Evolutionary conservation across 345 rosid species (phyloP).

Genomic region (Populus simonii): DNA sequence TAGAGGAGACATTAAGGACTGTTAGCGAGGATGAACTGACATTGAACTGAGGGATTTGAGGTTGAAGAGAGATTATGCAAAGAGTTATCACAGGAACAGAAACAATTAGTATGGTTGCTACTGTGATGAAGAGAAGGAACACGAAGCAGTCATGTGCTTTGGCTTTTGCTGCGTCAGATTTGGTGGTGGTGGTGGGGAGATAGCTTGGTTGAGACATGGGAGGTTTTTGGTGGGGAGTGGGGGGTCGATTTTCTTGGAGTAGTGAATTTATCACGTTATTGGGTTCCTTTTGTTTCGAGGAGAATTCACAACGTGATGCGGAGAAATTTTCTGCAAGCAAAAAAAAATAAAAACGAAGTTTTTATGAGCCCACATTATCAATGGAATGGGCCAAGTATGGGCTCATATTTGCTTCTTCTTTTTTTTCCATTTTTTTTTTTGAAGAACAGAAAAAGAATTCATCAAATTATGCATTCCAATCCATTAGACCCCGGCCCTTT

Average conservation of each 20-base stretch:
- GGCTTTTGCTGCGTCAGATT: neutral
- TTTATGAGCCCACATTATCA: no score
- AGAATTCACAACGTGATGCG: no score
- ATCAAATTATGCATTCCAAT: no score
- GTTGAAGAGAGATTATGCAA: neutral
- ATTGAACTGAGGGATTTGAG: conserved; percentile 1
- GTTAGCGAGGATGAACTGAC: conserved; percentile 1
- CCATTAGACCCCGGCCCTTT: no score
- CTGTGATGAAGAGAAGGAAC: neutral
- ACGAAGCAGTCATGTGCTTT: conserved; percentile 3
- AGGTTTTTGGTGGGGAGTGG: neutral
- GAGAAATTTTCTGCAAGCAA: no score
- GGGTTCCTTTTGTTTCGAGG: neutral
- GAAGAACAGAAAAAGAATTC: no score
- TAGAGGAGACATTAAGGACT: neutral
- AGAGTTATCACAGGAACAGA: neutral
- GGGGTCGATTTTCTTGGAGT: neutral
- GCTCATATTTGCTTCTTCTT: neutral
- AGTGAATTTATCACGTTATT: neutral
- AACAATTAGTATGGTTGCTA: neutral
- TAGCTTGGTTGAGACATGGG: neutral
- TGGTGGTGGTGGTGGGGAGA: neutral
- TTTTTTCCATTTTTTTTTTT: no score
- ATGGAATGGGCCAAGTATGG: neutral
- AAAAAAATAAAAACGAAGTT: no score